phyloP scores from a whole-genome alignment of 2,329 filamentous ascomycete genomes.

The Fusarium camptoceras region DNA sequence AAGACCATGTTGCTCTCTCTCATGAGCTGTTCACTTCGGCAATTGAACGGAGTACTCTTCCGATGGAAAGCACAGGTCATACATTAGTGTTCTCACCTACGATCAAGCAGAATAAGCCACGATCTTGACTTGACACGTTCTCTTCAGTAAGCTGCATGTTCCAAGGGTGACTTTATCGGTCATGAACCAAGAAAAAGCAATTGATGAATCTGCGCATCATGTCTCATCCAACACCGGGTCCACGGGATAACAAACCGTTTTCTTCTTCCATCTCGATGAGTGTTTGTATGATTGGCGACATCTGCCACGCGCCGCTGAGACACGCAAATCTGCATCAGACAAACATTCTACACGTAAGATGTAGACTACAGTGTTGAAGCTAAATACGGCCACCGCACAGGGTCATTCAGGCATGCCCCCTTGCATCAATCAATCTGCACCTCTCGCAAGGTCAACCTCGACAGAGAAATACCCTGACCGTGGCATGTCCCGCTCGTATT shows the following conservation, averaged over 20 bases:
- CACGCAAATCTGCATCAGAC: background rate
- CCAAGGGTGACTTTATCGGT: background rate
- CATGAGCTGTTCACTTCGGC: background rate
- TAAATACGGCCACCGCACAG: background rate
- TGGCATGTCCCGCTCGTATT: background rate
- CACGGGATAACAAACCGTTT: background rate
- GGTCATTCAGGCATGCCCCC: background rate
- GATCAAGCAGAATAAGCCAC: background rate
- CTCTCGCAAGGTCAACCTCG: constrained; percentile 1
- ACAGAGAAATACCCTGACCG: background rate
- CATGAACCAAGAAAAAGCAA: background rate
- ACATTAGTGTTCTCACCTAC: background rate
- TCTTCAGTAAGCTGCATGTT: background rate
- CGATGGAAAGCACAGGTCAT: background rate
- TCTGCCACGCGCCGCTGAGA: background rate
- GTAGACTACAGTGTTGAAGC: background rate
- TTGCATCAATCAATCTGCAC: background rate
- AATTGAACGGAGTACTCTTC: background rate
- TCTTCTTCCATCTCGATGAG: background rate
- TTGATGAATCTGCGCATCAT: background rate
- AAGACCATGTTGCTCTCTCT: background rate
- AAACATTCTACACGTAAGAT: background rate
- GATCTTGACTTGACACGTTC: background rate
- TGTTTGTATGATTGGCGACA: no score
- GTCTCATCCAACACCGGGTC: constrained; percentile 1